Evolutionary conservation across 164 flowering plant genomes (phyloP), one percentile per base, ranked within the genome.

Genomic region (Macadamia integrifolia): DNA sequence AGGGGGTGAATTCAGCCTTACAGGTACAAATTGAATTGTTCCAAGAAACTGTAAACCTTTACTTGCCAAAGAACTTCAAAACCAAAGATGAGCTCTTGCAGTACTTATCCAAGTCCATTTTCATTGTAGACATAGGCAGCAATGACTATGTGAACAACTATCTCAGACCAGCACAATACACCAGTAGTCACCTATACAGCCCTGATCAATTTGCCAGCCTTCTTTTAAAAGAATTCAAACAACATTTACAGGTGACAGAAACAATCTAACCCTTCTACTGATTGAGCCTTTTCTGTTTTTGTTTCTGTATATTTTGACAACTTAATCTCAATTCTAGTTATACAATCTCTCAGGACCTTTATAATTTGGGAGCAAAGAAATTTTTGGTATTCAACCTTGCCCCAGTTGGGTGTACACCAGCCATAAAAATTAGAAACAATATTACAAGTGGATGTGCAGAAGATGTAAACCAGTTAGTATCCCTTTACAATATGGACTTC

Each of bases 391-490:
- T 80, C 29, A 80, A 78, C 14, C 14, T 82, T 3, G 66, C 52
- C 31, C 66, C 49, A 13, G 3, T 62, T 1, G 87, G 87, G 18
- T 84, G 84, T 66, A 14, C 76, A 12, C 86, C 84, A n/a, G 44
- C 53, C 0, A 6, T 66, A 35, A 35, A 35, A 35, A 35, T 1
- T 6, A 3, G 29, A 53, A 0, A 23, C 23, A 56, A 50, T 35
- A 52, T 71, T 63, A 40, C 4, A 3, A 80, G 82, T 18, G 32
- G 61, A 60, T 88, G 92, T 28, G 77, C 49, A 3, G 84, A 84
- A 28, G 72, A 69, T 9, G 5, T 66, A 23, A 86, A 86, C 70
- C 7, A 62, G 28, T 64, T 81, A 3, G 74, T 73, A 0, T 46
- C 71, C 6, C 17, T 66, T 12, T 87, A 75, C 74, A 84, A 87